Conservation (phyloP, 2,329 filamentous ascomycete genomes). For the Aspergillus sp. region DNA sequence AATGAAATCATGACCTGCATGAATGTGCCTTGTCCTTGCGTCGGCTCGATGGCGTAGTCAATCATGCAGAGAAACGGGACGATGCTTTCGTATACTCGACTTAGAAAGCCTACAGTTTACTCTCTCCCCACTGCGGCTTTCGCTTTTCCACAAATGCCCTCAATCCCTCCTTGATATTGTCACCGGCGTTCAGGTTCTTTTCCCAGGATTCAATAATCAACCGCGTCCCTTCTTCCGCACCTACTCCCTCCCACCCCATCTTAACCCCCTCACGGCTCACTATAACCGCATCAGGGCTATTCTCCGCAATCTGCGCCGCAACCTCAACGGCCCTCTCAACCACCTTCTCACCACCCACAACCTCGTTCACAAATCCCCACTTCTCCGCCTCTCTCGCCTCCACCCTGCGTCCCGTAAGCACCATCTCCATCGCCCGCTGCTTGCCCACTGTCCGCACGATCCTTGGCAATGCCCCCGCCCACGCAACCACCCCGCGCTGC, state of each 20-base stretch:
- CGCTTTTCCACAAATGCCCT: slow-evolving; percentile 75
- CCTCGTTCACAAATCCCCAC: slow-evolving; percentile 71
- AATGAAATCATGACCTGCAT: slow-evolving; percentile 12
- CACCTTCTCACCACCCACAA: slow-evolving; percentile 36
- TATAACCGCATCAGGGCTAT: slow-evolving; percentile 74
- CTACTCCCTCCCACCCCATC: slow-evolving; percentile 69
- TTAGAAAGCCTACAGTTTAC: slow-evolving; percentile 32
- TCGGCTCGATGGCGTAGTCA: not conserved
- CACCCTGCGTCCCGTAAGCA: slow-evolving; percentile 63
- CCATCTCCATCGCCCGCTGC: slow-evolving; percentile 72
- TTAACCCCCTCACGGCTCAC: slow-evolving; percentile 71
- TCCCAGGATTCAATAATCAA: slow-evolving; percentile 60
- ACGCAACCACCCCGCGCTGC: slow-evolving; percentile 67
- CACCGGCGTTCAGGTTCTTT: slow-evolving; percentile 60
- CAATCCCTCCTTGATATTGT: slow-evolving; percentile 74
- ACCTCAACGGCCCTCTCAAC: slow-evolving; percentile 55
- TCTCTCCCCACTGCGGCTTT: slow-evolving; percentile 60
- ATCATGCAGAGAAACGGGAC: not conserved
- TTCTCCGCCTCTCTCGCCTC: slow-evolving; percentile 58
- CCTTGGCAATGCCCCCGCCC: slow-evolving; percentile 69
- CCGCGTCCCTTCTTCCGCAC: slow-evolving; percentile 63
- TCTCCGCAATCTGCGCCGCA: slow-evolving; percentile 61
- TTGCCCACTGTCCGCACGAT: slow-evolving; percentile 64
- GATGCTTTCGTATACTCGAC: not conserved
- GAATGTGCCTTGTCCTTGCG: not conserved